Percentiles rank a stretch among this genome's conserved stretches.
phyloP scores from a whole-genome alignment of 805 yeast species.

The Deakozyma indianensis region DNA sequence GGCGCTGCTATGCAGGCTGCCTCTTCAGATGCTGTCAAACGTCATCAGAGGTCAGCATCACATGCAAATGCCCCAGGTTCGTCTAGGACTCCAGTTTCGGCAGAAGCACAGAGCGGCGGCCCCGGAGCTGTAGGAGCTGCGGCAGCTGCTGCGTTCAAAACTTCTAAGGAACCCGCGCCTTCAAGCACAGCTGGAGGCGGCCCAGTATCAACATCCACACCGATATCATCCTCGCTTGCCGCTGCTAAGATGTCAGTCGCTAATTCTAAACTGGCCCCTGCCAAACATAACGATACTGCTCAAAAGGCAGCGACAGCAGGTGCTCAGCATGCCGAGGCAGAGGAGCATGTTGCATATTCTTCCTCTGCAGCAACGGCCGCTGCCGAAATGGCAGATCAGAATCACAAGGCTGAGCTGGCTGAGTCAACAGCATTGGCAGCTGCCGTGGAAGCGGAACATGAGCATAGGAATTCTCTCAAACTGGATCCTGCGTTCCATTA shows the following conservation, averaged over 20 bases:
- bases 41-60: background rate
- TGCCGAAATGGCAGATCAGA: background rate
- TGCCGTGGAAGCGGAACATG: slow-evolving; percentile 11
- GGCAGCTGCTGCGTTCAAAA: background rate
- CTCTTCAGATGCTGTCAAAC: background rate
- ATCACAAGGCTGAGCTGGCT: no score
- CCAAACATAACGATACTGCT: no score
- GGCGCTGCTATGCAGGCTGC: background rate
- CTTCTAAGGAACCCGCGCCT: background rate
- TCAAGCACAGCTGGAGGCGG: background rate
- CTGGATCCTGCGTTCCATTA: slow-evolving; percentile 6
- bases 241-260: slow-evolving; percentile 1
- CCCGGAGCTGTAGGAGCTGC: background rate
- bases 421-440: slow-evolving; percentile 8
- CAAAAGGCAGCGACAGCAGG: background rate
- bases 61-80: background rate
- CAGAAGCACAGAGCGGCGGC: background rate
- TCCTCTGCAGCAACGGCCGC: no score
- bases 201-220: background rate
- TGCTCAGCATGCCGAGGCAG: background rate
- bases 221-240: background rate
- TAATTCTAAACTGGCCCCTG: background rate
- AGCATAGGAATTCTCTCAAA: slow-evolving; percentile 9
- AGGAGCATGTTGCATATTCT: no score
- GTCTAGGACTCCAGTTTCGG: background rate